Percentiles rank a stretch among this genome's conserved stretches.
Conservation (phyloP, 495 filamentous ascomycete species). For the Alectoria sarmentosa region DNA sequence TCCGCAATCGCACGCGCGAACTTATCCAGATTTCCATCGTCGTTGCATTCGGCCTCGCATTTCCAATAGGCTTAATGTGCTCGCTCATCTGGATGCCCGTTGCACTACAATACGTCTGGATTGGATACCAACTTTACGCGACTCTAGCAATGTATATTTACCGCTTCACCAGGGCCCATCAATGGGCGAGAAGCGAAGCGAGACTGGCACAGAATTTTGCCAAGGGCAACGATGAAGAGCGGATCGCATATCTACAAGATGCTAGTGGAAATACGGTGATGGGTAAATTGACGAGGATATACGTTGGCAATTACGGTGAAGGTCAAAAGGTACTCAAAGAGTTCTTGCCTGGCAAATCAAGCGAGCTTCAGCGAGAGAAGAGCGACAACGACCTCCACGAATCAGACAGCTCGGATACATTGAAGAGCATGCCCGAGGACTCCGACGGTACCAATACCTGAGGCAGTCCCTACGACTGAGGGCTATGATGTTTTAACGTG, state of each 20-base stretch:
- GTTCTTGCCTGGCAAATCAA: not conserved
- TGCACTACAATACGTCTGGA: conserved; percentile 19
- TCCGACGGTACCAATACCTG: not conserved
- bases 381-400: not conserved
- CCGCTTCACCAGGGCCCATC: conserved; percentile 6
- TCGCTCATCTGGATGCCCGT: conserved; percentile 18
- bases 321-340: conserved; percentile 5
- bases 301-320: conserved; percentile 1
- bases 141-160: conserved; percentile 16
- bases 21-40: conserved; percentile 16
- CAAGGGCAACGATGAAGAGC: not conserved
- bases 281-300: conserved; percentile 1
- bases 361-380: not conserved
- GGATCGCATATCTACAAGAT: not conserved
- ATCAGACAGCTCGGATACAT: not conserved
- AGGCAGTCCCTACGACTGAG: not conserved
- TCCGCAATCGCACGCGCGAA: conserved; percentile 19
- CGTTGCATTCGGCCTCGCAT: conserved; percentile 17
- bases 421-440: not conserved
- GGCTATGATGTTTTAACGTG: not conserved
- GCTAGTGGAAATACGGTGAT: not conserved
- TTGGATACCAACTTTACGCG: conserved; percentile 20
- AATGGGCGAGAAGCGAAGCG: conserved; percentile 15
- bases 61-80: conserved; percentile 17
- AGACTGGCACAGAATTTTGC: conserved; percentile 1